Percentiles rank a stretch among this genome's conserved stretches.
phyloP scores from a whole-genome alignment of 2,329 filamentous ascomycete species.

The Colletotrichum caudatum region DNA sequence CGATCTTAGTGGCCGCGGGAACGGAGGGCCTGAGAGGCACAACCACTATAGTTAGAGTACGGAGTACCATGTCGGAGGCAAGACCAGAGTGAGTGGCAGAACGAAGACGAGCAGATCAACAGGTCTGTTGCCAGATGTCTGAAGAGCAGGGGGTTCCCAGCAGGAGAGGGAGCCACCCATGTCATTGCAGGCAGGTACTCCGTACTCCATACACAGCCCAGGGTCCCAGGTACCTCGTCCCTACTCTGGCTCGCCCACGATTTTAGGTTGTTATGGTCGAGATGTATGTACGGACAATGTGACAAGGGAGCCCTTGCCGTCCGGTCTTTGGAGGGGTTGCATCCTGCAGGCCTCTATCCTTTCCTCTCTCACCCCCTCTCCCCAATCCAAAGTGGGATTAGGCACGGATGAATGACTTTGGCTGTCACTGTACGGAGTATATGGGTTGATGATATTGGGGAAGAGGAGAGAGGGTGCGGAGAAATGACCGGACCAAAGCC shows the following conservation, averaged over 20 bases:
- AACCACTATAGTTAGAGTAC: conserved; percentile 18
- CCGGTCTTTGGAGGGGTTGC: conserved; percentile 32
- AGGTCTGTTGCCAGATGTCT: conserved; percentile 38
- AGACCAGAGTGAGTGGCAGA: conserved; percentile 38
- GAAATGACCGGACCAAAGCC: neutral
- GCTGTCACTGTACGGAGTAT: conserved; percentile 1
- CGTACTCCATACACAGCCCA: conserved; percentile 30
- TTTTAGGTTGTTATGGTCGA: conserved; percentile 41
- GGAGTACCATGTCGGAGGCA: conserved; percentile 25
- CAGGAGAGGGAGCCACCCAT: conserved; percentile 20
- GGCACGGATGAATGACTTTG: conserved; percentile 4
- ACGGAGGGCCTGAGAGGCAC: conserved; percentile 28
- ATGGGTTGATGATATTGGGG: conserved; percentile 29
- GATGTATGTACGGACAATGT: conserved; percentile 37
- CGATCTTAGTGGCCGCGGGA: conserved; percentile 36
- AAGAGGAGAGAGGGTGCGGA: conserved; percentile 30
- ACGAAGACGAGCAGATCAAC: conserved; percentile 42
- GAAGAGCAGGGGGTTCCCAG: conserved; percentile 33
- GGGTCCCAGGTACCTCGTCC: conserved; percentile 36
- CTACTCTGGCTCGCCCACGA: conserved; percentile 35
- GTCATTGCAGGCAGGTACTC: conserved; percentile 37
- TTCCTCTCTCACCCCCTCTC: neutral
- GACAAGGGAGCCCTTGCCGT: conserved; percentile 32
- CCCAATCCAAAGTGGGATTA: conserved; percentile 5
- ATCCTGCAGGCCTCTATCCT: conserved; percentile 22